Base-by-base conservation (phyloP, 2,329 filamentous ascomycete genomes). In the Rhynchosporium secalis region DNA sequence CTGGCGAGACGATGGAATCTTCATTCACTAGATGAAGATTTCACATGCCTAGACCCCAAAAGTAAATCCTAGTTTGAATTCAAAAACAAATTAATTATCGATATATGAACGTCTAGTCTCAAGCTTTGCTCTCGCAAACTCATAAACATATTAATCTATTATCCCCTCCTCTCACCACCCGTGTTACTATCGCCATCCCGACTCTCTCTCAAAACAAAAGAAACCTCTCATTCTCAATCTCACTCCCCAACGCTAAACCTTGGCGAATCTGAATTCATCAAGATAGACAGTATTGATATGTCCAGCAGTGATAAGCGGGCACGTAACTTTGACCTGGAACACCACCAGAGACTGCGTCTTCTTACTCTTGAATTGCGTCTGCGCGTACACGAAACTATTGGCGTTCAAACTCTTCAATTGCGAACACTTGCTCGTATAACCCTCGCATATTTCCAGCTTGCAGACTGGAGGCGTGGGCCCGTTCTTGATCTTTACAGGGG, bases 251-350 rank as follows among this genome's bases (percentile, higher is more conserved):
- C 20, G n/a, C 49, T 8, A 54, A 15, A 41, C 51, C n/a, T 54
- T 41, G 9, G 15, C 10, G 26, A 54, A 41, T n/a, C 20, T 3
- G 33, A 54, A 41, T 1, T 41, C 51, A 20, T 62, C 60, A n/a
- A 62, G 5, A 41, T 58, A 62, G 20, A 62, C 9, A 3, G 55
- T 62, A 28, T 58, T 62, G 29, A 54, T 31, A 29, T 47, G 1
- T 10, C 55, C 60, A 3, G 28, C 10, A 3, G 40, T 47, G 20
- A 38, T 55, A 2, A 46, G 15, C 3, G 60, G 60, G 12, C 60
- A 62, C 2, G 9, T 10, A 20, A 62, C 48, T 26, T 47, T 52
- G 45, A 58, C 55, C 26, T 54, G 38, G 10, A 58, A 38, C 4
- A 28, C 15, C 2, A 38, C 47, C 26, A 12, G 13, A 15, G 20